Conservation (phyloP, 2,329 filamentous ascomycete species). For the Stachybotrys chlorohalonatus region DNA sequence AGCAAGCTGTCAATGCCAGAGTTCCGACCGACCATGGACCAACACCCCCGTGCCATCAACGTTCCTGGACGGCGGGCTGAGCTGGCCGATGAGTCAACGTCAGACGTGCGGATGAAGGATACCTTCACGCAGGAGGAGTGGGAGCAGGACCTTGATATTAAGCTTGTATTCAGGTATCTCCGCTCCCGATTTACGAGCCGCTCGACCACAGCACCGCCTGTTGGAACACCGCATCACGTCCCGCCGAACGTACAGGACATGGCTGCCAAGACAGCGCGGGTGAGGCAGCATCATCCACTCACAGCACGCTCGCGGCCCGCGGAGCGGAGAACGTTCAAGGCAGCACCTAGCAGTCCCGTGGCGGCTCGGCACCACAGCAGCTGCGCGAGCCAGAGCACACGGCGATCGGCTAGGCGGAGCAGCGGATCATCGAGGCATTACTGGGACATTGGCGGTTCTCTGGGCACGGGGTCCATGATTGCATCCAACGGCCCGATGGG, state of each 20-base stretch:
- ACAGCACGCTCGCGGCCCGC: slow-evolving; percentile 48
- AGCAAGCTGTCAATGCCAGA: slow-evolving; percentile 20
- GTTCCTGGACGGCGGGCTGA: slow-evolving; percentile 21
- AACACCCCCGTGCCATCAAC: slow-evolving; percentile 24
- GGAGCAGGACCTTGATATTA: slow-evolving; percentile 86
- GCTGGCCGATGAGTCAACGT: slow-evolving; percentile 9
- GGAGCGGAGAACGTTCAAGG: slow-evolving; percentile 50
- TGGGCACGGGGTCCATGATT: slow-evolving; percentile 66
- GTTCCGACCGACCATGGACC: slow-evolving; percentile 39
- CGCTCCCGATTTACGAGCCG: slow-evolving; percentile 61
- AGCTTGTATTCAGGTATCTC: slow-evolving; percentile 84
- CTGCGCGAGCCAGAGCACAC: slow-evolving; percentile 82
- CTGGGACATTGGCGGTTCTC: slow-evolving; percentile 81
- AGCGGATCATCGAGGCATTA: slow-evolving; percentile 74
- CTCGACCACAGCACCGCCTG: slow-evolving; percentile 28
- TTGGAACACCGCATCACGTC: slow-evolving; percentile 37
- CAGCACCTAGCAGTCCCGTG: slow-evolving; percentile 38
- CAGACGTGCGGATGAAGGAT: slow-evolving; percentile 15
- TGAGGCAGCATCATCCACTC: slow-evolving; percentile 82
- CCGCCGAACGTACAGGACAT: slow-evolving; percentile 50
- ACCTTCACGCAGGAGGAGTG: slow-evolving; percentile 69
- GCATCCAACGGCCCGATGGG: slow-evolving; percentile 60
- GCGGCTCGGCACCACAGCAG: slow-evolving; percentile 48
- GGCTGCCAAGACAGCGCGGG: slow-evolving; percentile 70
- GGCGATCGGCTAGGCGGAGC: slow-evolving; percentile 58